A percentile compares a stretch with the other conserved stretches of the same genome.
Conservation (phyloP, 2,329 filamentous ascomycete species). For the Xylariaceae sp. region DNA sequence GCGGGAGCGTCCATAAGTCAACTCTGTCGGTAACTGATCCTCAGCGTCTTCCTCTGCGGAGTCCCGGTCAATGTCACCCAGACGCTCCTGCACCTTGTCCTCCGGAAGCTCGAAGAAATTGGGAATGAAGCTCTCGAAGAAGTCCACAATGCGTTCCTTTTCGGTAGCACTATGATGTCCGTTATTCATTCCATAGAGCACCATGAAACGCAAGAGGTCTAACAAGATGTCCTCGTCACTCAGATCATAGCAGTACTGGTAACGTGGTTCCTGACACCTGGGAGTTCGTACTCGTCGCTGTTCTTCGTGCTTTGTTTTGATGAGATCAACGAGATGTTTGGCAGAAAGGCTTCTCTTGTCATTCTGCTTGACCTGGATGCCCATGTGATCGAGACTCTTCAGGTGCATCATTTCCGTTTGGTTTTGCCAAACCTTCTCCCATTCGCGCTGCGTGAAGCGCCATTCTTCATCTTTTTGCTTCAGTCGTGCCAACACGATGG, state of each 20-base stretch:
- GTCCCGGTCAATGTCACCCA: constrained; percentile 63
- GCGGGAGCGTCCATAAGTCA: constrained; percentile 61
- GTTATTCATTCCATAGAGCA: constrained; percentile 61
- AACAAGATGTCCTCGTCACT: constrained; percentile 63
- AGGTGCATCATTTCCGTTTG: constrained; percentile 94
- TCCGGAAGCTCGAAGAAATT: constrained; percentile 71
- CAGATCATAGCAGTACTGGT: constrained; percentile 74
- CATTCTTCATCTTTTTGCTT: constrained; percentile 98
- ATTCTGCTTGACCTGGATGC: constrained; percentile 76
- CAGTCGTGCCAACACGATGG: constrained; percentile 78
- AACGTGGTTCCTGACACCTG: constrained; percentile 55
- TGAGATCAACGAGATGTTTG: constrained; percentile 84
- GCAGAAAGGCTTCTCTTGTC: constrained; percentile 90
- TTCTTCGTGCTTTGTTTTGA: constrained; percentile 90
- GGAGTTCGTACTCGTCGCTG: constrained; percentile 67
- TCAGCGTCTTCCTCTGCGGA: constrained; percentile 75
- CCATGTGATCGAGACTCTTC: constrained; percentile 95
- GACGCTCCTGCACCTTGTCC: constrained; percentile 60
- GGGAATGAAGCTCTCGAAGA: constrained; percentile 71
- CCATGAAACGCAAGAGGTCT: constrained; percentile 57
- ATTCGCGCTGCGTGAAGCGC: constrained; percentile 94
- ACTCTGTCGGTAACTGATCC: constrained; percentile 64
- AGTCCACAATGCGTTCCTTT: constrained; percentile 67
- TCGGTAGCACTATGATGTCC: constrained; percentile 67
- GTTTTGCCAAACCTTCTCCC: constrained; percentile 97